A percentile compares a stretch with the other conserved stretches of the same genome.
phyloP scores from a whole-genome alignment of 257 asterid species.

The Solanum bulbocastanum region DNA sequence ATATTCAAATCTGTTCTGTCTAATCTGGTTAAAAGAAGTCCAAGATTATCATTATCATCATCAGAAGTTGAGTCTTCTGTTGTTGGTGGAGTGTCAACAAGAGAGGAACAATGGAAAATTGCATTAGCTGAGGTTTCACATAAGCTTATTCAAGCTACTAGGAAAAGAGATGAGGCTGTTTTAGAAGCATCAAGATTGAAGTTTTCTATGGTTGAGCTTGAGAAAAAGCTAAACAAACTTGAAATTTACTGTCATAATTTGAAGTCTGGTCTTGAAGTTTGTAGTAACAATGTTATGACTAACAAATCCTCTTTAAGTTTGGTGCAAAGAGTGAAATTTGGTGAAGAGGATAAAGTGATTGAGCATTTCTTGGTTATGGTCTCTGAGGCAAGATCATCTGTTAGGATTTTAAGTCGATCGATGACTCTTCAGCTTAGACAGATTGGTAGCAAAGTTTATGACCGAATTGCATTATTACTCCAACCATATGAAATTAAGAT shows the following conservation, averaged over 20 bases:
- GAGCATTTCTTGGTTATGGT: slow-evolving; percentile 63
- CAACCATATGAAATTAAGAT: slow-evolving; percentile 74
- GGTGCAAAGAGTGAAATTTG: slow-evolving; percentile 25
- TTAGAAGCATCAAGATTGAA: slow-evolving; percentile 78
- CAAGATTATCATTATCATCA: slow-evolving; percentile 17
- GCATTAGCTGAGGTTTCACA: slow-evolving; percentile 78
- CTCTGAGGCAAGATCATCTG: slow-evolving; percentile 61
- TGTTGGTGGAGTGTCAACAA: background rate
- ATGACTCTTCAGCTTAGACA: slow-evolving; percentile 48
- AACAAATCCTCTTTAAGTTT: slow-evolving; percentile 23
- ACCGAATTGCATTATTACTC: slow-evolving; percentile 49
- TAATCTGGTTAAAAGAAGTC: slow-evolving; percentile 58
- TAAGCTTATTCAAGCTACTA: slow-evolving; percentile 63
- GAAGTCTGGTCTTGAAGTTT: slow-evolving; percentile 67
- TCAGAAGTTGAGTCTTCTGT: slow-evolving; percentile 23
- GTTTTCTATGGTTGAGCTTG: slow-evolving; percentile 78
- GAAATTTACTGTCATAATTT: slow-evolving; percentile 76
- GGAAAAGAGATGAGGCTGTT: slow-evolving; percentile 74
- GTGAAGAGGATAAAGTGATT: slow-evolving; percentile 48
- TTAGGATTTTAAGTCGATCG: slow-evolving; percentile 50
- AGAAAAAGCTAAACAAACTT: slow-evolving; percentile 75
- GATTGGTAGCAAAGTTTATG: slow-evolving; percentile 51
- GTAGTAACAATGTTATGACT: background rate
- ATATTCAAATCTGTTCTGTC: slow-evolving; percentile 55
- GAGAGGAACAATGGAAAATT: slow-evolving; percentile 75